phyloP scores from a whole-genome alignment of 2,329 filamentous ascomycete species.

The Pseudohalonectria lignicola region DNA sequence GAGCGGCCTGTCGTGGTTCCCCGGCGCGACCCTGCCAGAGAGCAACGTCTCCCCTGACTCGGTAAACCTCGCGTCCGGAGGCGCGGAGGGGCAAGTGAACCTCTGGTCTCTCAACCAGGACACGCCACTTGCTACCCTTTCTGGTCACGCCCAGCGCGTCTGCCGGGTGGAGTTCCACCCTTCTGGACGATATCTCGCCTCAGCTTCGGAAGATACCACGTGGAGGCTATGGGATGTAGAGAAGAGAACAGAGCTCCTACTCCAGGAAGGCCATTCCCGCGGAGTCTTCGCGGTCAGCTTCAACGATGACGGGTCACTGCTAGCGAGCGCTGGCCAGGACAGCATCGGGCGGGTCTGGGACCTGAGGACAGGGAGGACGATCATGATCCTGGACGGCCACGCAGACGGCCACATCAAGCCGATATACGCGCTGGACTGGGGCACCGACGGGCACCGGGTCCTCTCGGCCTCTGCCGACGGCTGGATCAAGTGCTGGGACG shows the following conservation, averaged over 20 bases:
- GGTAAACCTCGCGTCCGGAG: constrained; percentile 83
- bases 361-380: constrained; percentile 78
- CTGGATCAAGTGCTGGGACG: constrained; percentile 97
- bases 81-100: constrained; percentile 77
- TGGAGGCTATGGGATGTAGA: constrained; percentile 95
- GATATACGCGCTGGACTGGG: constrained; percentile 90
- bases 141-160: constrained; percentile 77
- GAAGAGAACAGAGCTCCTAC: constrained; percentile 68
- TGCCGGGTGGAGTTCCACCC: constrained; percentile 93
- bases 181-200: constrained; percentile 79
- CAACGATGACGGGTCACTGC: constrained; percentile 79
- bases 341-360: constrained; percentile 96
- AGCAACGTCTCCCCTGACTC: constrained; percentile 59
- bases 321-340: constrained; percentile 88
- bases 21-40: constrained; percentile 63
- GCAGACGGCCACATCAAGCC: constrained; percentile 74
- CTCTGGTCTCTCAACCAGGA: constrained; percentile 85
- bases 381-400: constrained; percentile 90
- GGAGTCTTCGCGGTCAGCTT: constrained; percentile 88
- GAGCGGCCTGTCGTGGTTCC: constrained; percentile 84
- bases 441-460: constrained; percentile 80
- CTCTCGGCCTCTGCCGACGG: constrained; percentile 89
- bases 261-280: constrained; percentile 90
- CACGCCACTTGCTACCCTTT: constrained; percentile 70
- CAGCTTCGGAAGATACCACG: constrained; percentile 89